phyloP scores from a whole-genome alignment of 768 basidiomycete genomes.

The Sutorius australiensis region DNA sequence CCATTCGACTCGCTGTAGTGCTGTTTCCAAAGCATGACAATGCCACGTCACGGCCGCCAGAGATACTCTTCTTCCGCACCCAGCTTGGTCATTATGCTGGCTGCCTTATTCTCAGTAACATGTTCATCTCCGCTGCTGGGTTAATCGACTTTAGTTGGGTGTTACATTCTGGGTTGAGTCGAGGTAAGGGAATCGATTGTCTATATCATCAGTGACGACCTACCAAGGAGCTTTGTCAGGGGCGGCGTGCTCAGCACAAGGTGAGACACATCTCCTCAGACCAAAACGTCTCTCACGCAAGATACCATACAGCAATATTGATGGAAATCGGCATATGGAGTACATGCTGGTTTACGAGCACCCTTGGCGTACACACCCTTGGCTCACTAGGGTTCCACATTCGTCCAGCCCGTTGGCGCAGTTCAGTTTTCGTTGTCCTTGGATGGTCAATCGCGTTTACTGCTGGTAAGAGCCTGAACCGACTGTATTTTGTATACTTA shows the following conservation, averaged over 20 bases:
- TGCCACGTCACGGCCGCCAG: conserved; percentile 32
- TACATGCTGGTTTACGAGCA: conserved; percentile 60
- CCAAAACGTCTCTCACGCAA: background rate
- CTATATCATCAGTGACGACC: background rate
- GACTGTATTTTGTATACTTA: background rate
- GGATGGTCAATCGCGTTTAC: conserved; percentile 54
- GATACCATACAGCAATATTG: conserved; percentile 40
- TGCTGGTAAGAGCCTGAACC: conserved; percentile 41
- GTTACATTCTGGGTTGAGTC: conserved; percentile 38
- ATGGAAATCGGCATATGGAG: conserved; percentile 62
- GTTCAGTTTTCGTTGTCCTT: conserved; percentile 36
- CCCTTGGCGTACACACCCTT: conserved; percentile 67
- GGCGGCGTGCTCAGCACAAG: conserved; percentile 54
- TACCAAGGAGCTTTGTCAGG: conserved; percentile 32
- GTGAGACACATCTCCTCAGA: conserved; percentile 31
- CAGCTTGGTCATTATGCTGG: conserved; percentile 68
- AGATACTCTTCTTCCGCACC: conserved; percentile 65
- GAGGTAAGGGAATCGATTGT: conserved; percentile 36
- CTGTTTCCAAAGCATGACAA: conserved; percentile 28
- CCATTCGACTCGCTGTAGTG: conserved; percentile 43
- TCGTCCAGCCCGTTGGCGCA: conserved; percentile 49
- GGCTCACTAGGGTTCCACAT: conserved; percentile 57
- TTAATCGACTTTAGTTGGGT: conserved; percentile 54
- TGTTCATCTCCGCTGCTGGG: conserved; percentile 50
- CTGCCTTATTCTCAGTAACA: conserved; percentile 58